Evolutionary conservation across 2,329 filamentous ascomycete genomes (phyloP), one percentile per base, ranked within the genome.

Genomic region (Ceratocystis variospora): DNA sequence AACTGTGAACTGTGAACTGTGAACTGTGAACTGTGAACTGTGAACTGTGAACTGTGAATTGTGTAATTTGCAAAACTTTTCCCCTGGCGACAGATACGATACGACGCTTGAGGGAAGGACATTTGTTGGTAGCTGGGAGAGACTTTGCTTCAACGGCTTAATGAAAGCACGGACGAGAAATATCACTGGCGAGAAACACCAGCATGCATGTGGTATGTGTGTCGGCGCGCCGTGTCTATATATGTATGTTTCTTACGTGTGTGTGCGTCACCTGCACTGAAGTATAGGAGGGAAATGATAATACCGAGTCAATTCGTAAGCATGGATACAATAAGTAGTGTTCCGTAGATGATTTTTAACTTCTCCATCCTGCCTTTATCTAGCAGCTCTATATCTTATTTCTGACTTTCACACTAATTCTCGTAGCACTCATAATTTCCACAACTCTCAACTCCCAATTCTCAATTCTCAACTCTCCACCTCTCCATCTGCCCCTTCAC

Each of bases 101-200:
- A 31, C 15, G 15, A 15, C 33, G 28, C 37, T 12, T 33, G 28
- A 17, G 31, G 53, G 28, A 59, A 59, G 33, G 28, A 59, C 53
- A 7, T 59, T 5, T 5, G 8, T 17, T 33, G 31, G 55, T 15
- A 15, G 31, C 53, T 12, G 53, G 15, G 37, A 41, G 12, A 41
- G 37, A 41, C 37, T 41, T 41, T 41, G 22, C 53, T 28, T 17
- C 17, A 12, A 59, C 28, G 55, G 55, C 25, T 15, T 25, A 57
- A 37, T n/a, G 55, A 15, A 17, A 59, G 55, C 55, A 59, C 55
- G 55, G 55, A 59, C 28, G 55, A 59, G 55, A 59, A 28, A 37
- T 37, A 59, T 33, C 55, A 59, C 15, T 31, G 33, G 28, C 55
- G 55, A 59, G 55, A 59, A 59, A 59, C 28, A 19, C 6, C 19